Evolutionary conservation across 345 rosid genomes (phyloP), one percentile per base, ranked within the genome.

Genomic region (Populus simonii): DNA sequence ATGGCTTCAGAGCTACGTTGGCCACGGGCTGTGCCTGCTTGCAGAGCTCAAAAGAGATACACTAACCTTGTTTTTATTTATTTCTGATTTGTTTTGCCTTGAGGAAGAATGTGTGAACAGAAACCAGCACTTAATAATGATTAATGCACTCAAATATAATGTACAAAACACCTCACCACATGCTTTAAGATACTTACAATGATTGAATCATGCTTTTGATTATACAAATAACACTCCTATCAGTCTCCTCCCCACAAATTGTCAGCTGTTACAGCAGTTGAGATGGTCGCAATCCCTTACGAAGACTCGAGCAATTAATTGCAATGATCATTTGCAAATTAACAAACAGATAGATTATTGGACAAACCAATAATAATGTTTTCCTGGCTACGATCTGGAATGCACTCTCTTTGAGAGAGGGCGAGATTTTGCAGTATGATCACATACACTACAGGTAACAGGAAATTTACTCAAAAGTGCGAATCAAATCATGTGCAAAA

Each of bases 281-380:
- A 10, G 70, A 67, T 36, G 22, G 29, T n/a, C 20, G 25, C 6
- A n/a, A 68, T 36, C 71, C 8, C 15, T 22, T 23, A 2, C 66
- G 38, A n/a, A 55, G 51, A n/a, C 78, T 67, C 35, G 7, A 6
- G 43, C 16, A 22, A 22, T 23, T 11, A 35, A 63, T 17, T 27
- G 27, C 47, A 57, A 47, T 16, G 23, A 68, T 47, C 49, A 6
- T 49, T 76, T 67, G 63, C 31, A 35, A 3, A 16, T 68, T 0
- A 2, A 25, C 68, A 55, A 68, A 57, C 59, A 41, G 36, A 47
- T n/a, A 68, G 53, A 76, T 66, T n/a, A 75, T 47, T 75, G 17
- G 7, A 18, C 41, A 39, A 39, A 39, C 41, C 41, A 45, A 13
- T 45, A 45, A 45, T 13, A 13, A 45, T 55, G 61, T 55, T 22